Conservation (phyloP, 2,329 filamentous ascomycete species). For the Hymenoscyphus scutula region DNA sequence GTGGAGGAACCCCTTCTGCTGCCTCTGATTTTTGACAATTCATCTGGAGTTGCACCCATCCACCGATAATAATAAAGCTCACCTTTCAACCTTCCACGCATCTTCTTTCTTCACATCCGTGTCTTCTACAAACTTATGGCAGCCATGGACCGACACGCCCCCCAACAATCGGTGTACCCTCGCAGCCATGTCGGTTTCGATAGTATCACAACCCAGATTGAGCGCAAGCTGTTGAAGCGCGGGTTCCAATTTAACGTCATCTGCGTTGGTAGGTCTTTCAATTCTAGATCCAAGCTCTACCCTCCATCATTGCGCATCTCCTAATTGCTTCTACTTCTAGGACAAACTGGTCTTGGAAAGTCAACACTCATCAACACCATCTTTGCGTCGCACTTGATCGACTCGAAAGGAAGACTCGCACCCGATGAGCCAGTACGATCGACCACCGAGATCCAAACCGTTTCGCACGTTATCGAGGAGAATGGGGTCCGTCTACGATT, state of each 20-base stretch:
- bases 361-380: conserved; percentile 99
- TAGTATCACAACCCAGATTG: conserved; percentile 99
- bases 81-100: conserved; percentile 9
- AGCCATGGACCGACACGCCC: conserved; percentile 34
- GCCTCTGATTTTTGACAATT: conserved; percentile 24
- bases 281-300: not conserved
- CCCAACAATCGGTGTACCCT: conserved; percentile 61
- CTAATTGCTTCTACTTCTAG: conserved; percentile 47
- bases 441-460: conserved; percentile 96
- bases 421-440: conserved; percentile 91
- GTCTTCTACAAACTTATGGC: conserved; percentile 31
- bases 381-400: conserved; percentile 98
- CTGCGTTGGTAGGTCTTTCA: conserved; percentile 79
- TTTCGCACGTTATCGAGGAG: conserved; percentile 98
- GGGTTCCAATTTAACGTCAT: conserved; percentile 99
- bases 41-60: conserved; percentile 13
- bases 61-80: conserved; percentile 11
- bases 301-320: conserved; percentile 13
- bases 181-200: conserved; percentile 99
- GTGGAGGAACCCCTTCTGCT: conserved; percentile 27
- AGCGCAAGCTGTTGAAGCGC: conserved; percentile 99
- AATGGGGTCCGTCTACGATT: conserved; percentile 95
- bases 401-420: conserved; percentile 92
- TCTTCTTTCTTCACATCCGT: conserved; percentile 14
- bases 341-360: conserved; percentile 97